phyloP scores from a whole-genome alignment of 805 yeast genomes.

The Ascoidea rubescens region DNA sequence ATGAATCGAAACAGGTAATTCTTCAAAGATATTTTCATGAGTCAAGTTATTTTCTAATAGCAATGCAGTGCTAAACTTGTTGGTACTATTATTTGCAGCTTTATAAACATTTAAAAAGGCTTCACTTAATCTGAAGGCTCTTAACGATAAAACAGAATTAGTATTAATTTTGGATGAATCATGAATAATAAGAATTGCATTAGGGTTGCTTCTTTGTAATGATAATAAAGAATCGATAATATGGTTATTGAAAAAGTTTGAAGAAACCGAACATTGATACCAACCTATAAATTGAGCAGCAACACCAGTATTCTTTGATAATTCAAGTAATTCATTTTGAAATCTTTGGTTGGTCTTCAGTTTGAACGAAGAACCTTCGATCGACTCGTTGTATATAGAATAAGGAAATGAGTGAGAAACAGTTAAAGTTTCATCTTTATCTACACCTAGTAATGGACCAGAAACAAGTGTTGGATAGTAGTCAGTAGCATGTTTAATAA shows the following conservation, averaged over 20 bases:
- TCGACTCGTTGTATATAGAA: conserved; percentile 45
- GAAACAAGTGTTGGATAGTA: conserved; percentile 45
- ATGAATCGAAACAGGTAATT: conserved; percentile 49
- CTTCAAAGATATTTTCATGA: conserved; percentile 55
- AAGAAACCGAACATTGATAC: conserved; percentile 61
- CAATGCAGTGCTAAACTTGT: conserved; percentile 52
- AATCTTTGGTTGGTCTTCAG: conserved; percentile 50
- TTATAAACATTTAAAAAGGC: conserved; percentile 39
- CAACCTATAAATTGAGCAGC: conserved; percentile 70
- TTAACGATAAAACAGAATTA: conserved; percentile 47
- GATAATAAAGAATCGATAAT: conserved; percentile 57
- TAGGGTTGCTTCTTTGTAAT: conserved; percentile 42
- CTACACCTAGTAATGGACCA: conserved; percentile 69
- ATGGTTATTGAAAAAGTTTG: conserved; percentile 52
- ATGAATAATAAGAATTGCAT: conserved; percentile 43
- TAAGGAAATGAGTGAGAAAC: conserved; percentile 53
- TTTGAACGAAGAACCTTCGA: conserved; percentile 45
- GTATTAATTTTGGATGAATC: conserved; percentile 51
- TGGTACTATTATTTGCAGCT: conserved; percentile 23
- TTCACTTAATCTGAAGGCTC: conserved; percentile 55
- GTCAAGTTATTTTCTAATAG: conserved; percentile 46
- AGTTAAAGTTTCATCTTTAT: conserved; percentile 32
- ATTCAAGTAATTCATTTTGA: conserved; percentile 52
- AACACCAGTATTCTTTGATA: conserved; percentile 45
- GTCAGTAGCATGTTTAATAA: conserved; percentile 55